Conservation (phyloP, 768 basidiomycete species). For the Leucogyrophana mollusca region DNA sequence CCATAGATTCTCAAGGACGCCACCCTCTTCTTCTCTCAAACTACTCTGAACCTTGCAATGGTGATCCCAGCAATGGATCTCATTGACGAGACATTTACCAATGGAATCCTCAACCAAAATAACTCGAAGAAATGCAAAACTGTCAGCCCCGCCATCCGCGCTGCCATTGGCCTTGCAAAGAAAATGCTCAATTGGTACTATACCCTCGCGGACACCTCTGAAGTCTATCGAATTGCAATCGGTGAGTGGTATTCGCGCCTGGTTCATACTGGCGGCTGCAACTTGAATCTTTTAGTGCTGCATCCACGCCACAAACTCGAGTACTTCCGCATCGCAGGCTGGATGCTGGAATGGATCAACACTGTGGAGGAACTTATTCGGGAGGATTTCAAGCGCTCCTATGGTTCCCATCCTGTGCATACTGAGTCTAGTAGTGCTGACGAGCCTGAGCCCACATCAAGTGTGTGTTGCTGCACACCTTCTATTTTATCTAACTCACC, state of each 20-base stretch:
- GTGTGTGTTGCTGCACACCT: too few relatives aligned
- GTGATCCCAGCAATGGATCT: conserved; percentile 27
- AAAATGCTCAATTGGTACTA: conserved; percentile 33
- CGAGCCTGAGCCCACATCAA: too few relatives aligned
- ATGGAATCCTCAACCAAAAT: conserved; percentile 7
- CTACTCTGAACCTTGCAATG: conserved; percentile 19
- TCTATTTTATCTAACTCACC: too few relatives aligned
- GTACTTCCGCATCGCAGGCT: conserved; percentile 28
- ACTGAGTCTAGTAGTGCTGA: not conserved
- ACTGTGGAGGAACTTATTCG: conserved; percentile 19
- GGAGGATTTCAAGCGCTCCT: conserved; percentile 12
- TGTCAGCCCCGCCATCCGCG: conserved; percentile 14
- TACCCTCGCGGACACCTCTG: conserved; percentile 24
- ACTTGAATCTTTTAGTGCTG: conserved; percentile 22
- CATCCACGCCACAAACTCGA: conserved; percentile 33
- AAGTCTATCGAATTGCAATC: conserved; percentile 33
- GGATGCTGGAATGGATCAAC: conserved; percentile 29
- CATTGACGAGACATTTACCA: conserved; percentile 13
- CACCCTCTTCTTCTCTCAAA: conserved; percentile 19
- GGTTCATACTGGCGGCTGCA: not conserved
- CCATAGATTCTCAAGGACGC: not conserved
- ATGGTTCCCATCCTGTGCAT: not conserved
- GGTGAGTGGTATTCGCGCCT: conserved; percentile 17
- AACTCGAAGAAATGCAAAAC: conserved; percentile 3
- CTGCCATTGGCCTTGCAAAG: conserved; percentile 21